Base-by-base conservation (phyloP, 306 rosid species). In the Prunus salicina region DNA sequence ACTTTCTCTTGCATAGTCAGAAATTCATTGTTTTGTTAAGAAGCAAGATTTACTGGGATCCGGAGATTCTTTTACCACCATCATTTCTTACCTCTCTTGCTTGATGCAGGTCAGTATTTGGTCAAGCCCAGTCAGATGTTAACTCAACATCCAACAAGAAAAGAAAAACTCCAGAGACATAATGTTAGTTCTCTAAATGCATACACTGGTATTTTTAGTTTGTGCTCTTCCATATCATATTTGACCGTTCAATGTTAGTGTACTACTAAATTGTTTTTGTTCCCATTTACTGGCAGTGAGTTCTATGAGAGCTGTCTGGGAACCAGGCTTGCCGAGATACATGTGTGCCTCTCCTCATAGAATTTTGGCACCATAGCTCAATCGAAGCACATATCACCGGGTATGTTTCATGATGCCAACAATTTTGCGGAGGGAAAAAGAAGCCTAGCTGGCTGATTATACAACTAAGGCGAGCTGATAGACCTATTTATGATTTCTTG, bases 91-190 rank as follows among this genome's bases (percentile, higher is more conserved):
- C 46, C 55, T 72, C 14, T 34, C 64, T 18, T 80, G 61, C 64
- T 71, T 53, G 43, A 71, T 84, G 75, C 89, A 95, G 97, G 82
- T 92, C 97, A 58, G 88, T 82, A 64, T 95, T 92, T 89, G 97
- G 97, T 74, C 92, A 85, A 81, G 73, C 88, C 73, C 91, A 83
- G 72, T 28, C 82, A 65, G 89, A 84, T 22, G 84, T 15, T 32
- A 61, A 84, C 55, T 82, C 89, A 25, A 86, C 84, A 41, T 72
- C 87, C 64, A 80, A 76, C 77, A 79, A 61, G 69, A 88, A 92
- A 88, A 88, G 98, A 78, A 89, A 90, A 78, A 82, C 85, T 68
- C 84, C 88, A 38, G 87, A 87, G 68, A 63, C 85, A 76, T 81
- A 64, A 82, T 52, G 45, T 60, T 78, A 16, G 51, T 41, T 28